Conservation (phyloP, 2,329 filamentous ascomycete genomes). For the Paracoccidioides lutzii region DNA sequence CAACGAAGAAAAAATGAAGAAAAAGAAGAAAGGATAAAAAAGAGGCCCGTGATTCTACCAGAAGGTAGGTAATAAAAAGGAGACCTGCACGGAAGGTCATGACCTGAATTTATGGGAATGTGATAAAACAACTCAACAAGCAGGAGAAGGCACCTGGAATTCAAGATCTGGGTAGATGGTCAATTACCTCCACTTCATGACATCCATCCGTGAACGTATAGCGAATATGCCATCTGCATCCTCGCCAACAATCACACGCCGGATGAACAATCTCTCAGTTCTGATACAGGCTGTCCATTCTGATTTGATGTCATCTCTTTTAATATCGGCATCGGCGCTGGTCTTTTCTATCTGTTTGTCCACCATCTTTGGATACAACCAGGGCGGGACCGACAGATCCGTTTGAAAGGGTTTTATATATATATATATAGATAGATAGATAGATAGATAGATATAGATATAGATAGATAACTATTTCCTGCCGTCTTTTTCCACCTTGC, state of each 20-base stretch:
- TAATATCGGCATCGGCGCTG: background rate
- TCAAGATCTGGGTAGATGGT: background rate
- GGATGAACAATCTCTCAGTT: conserved; percentile 12
- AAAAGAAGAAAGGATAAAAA: no score
- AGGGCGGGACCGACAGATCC: no score
- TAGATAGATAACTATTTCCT: no score
- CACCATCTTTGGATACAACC: background rate
- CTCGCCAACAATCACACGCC: conserved; percentile 9
- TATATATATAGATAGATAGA: no score
- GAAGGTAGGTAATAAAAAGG: background rate
- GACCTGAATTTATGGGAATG: background rate
- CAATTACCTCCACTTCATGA: conserved; percentile 19
- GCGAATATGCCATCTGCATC: conserved; percentile 16
- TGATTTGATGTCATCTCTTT: background rate
- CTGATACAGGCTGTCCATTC: conserved; percentile 1
- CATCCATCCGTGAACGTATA: conserved; percentile 15
- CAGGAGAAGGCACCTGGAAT: conserved; percentile 8
- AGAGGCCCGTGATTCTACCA: background rate
- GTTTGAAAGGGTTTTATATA: no score
- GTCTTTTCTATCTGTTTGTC: background rate
- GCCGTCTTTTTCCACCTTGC: no score
- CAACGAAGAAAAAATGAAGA: no score
- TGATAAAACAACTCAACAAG: conserved; percentile 11
- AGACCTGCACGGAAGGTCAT: background rate
- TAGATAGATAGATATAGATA: no score